Conservation (phyloP, 208 protist genomes). For the Leishmania mexicana region DNA sequence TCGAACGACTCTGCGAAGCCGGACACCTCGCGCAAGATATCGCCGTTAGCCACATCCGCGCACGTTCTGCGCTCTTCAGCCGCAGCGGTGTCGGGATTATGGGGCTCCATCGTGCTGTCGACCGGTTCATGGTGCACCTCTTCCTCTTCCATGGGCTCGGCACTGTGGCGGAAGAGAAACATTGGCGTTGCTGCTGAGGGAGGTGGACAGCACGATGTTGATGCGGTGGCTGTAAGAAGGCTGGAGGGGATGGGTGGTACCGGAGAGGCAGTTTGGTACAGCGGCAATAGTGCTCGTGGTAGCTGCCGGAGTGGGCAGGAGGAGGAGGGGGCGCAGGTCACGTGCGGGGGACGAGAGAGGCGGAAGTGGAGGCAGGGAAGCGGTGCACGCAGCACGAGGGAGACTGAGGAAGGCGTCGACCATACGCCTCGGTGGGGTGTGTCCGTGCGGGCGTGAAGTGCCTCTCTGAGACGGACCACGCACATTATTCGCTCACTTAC, state of each 20-base stretch:
- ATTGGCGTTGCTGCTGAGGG: background rate
- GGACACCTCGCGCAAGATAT: background rate
- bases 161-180: conserved; percentile 26
- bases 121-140: conserved; percentile 11
- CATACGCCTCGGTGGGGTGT: background rate
- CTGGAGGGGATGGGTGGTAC: background rate
- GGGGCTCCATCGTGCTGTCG: conserved; percentile 2
- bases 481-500: background rate
- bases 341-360: background rate
- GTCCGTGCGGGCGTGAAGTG: background rate
- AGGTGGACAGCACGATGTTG: background rate
- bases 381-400: background rate
- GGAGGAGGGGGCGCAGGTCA: background rate
- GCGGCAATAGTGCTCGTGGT: background rate
- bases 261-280: background rate
- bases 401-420: background rate
- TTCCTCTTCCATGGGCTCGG: conserved; percentile 1
- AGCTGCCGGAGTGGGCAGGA: background rate
- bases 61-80: background rate
- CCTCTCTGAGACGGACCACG: background rate
- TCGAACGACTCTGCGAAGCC: background rate
- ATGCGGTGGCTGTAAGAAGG: background rate
- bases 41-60: background rate
- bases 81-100: background rate
- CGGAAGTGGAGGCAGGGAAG: background rate